Percentiles rank a stretch among this genome's conserved stretches.
Evolutionary conservation across 495 filamentous ascomycete genomes (phyloP).

Genomic region (Hypoxylon crocopeplum): DNA sequence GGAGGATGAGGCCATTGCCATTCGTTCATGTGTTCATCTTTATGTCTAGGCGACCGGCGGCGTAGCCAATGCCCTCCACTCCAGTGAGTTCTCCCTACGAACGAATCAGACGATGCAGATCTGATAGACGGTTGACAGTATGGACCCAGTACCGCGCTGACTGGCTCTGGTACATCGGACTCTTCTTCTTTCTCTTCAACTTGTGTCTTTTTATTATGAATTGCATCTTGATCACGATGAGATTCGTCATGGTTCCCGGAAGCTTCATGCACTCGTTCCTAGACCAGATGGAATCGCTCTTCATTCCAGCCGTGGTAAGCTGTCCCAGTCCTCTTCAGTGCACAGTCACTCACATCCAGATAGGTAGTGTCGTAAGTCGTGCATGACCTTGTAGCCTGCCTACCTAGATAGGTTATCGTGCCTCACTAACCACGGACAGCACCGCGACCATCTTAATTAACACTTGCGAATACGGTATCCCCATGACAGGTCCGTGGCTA

Average conservation of each 20-base stretch:
- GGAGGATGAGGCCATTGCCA: too few relatives aligned
- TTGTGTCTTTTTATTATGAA: constrained; percentile 75
- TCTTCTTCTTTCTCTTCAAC: constrained; percentile 78
- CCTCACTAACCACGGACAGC: constrained; percentile 32
- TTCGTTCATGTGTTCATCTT: constrained; percentile 1
- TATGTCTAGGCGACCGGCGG: constrained; percentile 73
- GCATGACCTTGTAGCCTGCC: not conserved
- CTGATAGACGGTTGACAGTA: not conserved
- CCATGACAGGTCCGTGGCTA: constrained; percentile 72
- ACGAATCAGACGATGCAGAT: not conserved
- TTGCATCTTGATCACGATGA: constrained; percentile 67
- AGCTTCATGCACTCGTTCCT: constrained; percentile 75
- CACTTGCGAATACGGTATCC: constrained; percentile 77
- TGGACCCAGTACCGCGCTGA: constrained; percentile 72
- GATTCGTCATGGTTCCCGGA: constrained; percentile 74
- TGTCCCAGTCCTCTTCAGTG: not conserved
- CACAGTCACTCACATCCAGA: not conserved
- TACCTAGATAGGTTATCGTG: too few relatives aligned
- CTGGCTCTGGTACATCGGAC: constrained; percentile 75
- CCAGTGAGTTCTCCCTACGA: constrained; percentile 54
- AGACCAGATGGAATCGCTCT: constrained; percentile 82
- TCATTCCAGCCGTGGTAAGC: constrained; percentile 76
- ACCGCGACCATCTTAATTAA: constrained; percentile 82
- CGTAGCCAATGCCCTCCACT: constrained; percentile 77
- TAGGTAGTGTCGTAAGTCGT: constrained; percentile 56